These are phyloP conservation scores for Aureobasidium namibiae DNA, from an alignment of 2,329 filamentous ascomycete genomes.

Conservation along the genomic window DNA sequence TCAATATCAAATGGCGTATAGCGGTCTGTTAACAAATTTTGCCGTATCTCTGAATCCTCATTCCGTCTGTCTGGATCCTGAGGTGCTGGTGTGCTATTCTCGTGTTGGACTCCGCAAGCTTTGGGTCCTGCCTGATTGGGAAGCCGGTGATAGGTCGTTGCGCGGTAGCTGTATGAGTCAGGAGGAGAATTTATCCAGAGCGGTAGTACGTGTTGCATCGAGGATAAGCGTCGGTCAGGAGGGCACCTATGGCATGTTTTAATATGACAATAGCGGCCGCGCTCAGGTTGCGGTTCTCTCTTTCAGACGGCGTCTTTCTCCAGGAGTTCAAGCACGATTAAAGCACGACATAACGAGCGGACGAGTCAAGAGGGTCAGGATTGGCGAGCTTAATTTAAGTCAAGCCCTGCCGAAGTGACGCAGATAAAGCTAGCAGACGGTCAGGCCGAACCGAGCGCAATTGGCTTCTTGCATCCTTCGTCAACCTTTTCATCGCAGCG, in stretches of 20 bases:
- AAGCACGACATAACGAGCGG: not conserved
- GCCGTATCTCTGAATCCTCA: not conserved
- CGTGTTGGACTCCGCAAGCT: slow-evolving; percentile 10
- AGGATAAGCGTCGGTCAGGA: not conserved
- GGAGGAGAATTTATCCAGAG: not conserved
- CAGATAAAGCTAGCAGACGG: too few species aligned
- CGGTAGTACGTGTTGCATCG: not conserved
- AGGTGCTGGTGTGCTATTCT: not conserved
- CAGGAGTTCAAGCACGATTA: not conserved
- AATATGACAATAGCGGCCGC: not conserved
- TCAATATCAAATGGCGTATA: slow-evolving; percentile 10
- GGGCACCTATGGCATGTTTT: not conserved
- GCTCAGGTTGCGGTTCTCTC: not conserved
- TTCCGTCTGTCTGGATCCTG: not conserved
- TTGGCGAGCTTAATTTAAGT: not conserved
- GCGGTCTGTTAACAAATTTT: not conserved
- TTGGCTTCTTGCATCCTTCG: slow-evolving; percentile 6
- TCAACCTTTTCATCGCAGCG: slow-evolving; percentile 9
- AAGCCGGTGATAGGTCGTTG: slow-evolving; percentile 22
- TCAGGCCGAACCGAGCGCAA: not conserved
- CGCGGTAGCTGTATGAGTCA: not conserved
- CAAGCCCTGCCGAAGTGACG: slow-evolving; percentile 9
- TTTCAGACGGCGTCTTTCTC: not conserved
- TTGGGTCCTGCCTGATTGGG: slow-evolving; percentile 19
- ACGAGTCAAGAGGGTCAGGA: not conserved